Evolutionary conservation across 176 grass and related monocot species (phyloP), one percentile per base, ranked within the genome.

Genomic region (Chloris gayana): DNA sequence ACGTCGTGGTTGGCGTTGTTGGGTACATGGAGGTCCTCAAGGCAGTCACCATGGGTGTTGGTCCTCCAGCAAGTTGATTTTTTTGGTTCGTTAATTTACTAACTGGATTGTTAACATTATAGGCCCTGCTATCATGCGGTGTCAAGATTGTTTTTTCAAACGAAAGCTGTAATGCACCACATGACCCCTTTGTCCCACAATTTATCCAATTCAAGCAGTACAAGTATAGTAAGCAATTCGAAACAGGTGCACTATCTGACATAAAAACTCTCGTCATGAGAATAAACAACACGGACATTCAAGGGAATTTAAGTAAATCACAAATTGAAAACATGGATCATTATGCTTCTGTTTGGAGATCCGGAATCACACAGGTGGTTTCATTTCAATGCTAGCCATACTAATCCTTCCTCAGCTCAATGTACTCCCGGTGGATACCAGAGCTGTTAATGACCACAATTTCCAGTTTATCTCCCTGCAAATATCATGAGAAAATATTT

Each of bases 401-500:
- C 70, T 84, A 87, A 75, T 91, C 88, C 61, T 91, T 94, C 85
- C 85, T 83, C 44, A 86, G 72, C 33, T 88, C 88, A 81, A 94
- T 94, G 47, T 1, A 87, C 19, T 93, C 87, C 25, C 47, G 54
- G 39, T 62, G 69, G 22, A 72, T 59, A 17, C 85, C 91, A 2
- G 87, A 83, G 27, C 64, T 84, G 76, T 87, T 90, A 74, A 90
- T 76, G 63, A 90, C 74, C 1, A 93, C 79, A 7, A 93, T 93
- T 83, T 93, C 87, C 60, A 93, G 51, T 51, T 34, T 88, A 32
- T 93, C 91, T 45, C 91, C 87, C 91, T 93, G 91, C 19, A 82
- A 78, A 81, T 54, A 76, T 81, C 31, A 47, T 25, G 24, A 27
- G 72, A 64, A 21, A 66, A 14, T 11, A 64, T 2, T 64, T 38